These are phyloP conservation scores for Perilla frutescens DNA, from an alignment of 257 asterid genomes.

Conservation along the genomic window DNA sequence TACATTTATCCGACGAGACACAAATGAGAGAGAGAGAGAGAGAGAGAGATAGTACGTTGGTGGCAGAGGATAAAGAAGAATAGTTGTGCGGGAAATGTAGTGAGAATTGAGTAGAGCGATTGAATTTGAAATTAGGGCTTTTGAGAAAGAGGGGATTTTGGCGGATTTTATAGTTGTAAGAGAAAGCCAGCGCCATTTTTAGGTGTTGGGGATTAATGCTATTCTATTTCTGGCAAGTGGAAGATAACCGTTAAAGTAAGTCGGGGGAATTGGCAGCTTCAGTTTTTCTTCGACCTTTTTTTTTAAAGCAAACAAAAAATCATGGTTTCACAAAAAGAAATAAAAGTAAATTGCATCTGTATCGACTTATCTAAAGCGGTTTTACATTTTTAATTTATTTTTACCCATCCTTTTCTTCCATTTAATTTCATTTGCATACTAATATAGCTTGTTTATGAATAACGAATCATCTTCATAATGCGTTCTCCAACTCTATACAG, in stretches of 20 bases:
- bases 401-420: too few relatives aligned
- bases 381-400: too few relatives aligned
- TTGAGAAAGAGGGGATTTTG: slow-evolving; percentile 36
- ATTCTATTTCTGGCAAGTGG: background rate
- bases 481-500: too few relatives aligned
- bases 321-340: too few relatives aligned
- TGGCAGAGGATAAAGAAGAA: slow-evolving; percentile 21
- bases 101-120: slow-evolving; percentile 33
- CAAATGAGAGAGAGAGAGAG: slow-evolving; percentile 9
- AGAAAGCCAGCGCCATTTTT: slow-evolving; percentile 60
- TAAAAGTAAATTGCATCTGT: too few relatives aligned
- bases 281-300: too few relatives aligned
- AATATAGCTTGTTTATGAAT: too few relatives aligned
- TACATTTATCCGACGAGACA: background rate
- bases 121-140: slow-evolving; percentile 45
- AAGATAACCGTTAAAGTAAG: slow-evolving; percentile 14
- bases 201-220: background rate
- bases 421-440: too few relatives aligned
- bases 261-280: background rate
- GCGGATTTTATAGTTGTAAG: slow-evolving; percentile 35
- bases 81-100: slow-evolving; percentile 22
- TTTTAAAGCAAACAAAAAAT: too few relatives aligned
- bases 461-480: too few relatives aligned
- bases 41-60: slow-evolving; percentile 29
- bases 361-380: too few relatives aligned